Evolutionary conservation across 306 rosid genomes (phyloP).

Genomic region (Castanea crenata): DNA sequence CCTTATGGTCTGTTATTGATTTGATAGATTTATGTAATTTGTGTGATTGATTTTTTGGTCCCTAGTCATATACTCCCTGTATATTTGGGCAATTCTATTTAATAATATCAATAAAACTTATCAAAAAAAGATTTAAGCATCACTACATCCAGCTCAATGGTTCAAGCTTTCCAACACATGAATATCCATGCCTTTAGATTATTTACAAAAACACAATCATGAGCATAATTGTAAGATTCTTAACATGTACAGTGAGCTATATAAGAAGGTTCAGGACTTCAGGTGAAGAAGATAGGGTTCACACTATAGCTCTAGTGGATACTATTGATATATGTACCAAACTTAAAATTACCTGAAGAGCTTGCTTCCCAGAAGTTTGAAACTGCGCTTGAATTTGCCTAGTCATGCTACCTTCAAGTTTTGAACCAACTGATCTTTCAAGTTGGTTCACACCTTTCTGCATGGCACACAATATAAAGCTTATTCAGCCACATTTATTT

Average conservation of each 20-base stretch:
- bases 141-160: background rate
- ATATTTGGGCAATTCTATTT: too few species aligned
- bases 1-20: too few species aligned
- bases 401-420: conserved; percentile 60
- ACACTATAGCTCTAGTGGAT: background rate
- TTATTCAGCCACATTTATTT: conserved; percentile 17
- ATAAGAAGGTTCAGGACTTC: background rate
- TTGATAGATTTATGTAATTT: too few species aligned
- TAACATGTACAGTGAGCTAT: background rate
- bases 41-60: too few species aligned
- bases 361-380: conserved; percentile 76
- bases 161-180: background rate
- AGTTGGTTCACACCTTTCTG: conserved; percentile 77
- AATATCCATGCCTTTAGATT: background rate
- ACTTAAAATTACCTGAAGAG: conserved; percentile 53
- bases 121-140: background rate
- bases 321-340: background rate
- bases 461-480: conserved; percentile 23
- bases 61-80: too few species aligned
- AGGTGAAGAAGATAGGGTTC: background rate
- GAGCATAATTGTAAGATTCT: background rate
- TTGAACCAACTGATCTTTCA: conserved; percentile 57
- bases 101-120: too few species aligned
- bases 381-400: conserved; percentile 71
- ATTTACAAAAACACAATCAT: background rate